A percentile compares a stretch with the other conserved stretches of the same genome.
Evolutionary conservation across 805 yeast species (phyloP).

Genomic region (Cyberlindnera nakhonratchasimensis): DNA sequence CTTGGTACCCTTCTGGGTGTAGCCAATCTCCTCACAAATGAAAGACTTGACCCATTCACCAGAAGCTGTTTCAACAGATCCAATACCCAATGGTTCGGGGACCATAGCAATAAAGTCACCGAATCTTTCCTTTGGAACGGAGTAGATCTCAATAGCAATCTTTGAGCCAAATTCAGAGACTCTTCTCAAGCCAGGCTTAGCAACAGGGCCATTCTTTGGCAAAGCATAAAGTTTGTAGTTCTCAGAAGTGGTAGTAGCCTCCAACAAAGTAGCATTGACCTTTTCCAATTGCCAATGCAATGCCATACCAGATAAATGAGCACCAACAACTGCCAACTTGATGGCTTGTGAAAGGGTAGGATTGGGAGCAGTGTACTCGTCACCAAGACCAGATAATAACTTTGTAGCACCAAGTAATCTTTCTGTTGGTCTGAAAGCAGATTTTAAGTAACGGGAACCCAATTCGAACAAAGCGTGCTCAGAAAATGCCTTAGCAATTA

Average conservation of each 20-base stretch:
- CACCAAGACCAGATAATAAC: constrained; percentile 30
- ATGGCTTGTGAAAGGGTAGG: constrained; percentile 37
- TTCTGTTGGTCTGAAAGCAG: constrained; percentile 38
- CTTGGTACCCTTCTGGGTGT: constrained; percentile 61
- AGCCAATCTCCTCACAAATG: constrained; percentile 91
- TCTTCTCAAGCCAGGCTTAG: constrained; percentile 87
- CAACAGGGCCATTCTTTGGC: constrained; percentile 74
- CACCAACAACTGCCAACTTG: constrained; percentile 92
- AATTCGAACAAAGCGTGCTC: constrained; percentile 87
- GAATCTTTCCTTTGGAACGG: constrained; percentile 72
- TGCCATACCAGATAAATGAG: constrained; percentile 85
- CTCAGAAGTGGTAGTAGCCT: constrained; percentile 64
- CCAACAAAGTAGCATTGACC: constrained; percentile 69
- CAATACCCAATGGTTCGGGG: constrained; percentile 94
- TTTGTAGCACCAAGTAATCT: constrained; percentile 59
- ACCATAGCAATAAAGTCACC: constrained; percentile 86
- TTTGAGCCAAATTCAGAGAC: constrained; percentile 44
- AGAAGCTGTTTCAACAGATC: constrained; percentile 76
- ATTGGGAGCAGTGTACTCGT: constrained; percentile 42
- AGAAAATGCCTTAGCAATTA: constrained; percentile 75
- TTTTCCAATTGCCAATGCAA: constrained; percentile 91
- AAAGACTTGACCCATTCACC: constrained; percentile 91
- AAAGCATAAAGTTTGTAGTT: constrained; percentile 78
- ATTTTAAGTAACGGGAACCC: constrained; percentile 66
- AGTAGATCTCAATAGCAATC: constrained; percentile 78